These are phyloP conservation scores for Spizellomyces punctatus DNA, from an alignment of 192 early-diverging fungal species.

Conservation along the genomic window DNA sequence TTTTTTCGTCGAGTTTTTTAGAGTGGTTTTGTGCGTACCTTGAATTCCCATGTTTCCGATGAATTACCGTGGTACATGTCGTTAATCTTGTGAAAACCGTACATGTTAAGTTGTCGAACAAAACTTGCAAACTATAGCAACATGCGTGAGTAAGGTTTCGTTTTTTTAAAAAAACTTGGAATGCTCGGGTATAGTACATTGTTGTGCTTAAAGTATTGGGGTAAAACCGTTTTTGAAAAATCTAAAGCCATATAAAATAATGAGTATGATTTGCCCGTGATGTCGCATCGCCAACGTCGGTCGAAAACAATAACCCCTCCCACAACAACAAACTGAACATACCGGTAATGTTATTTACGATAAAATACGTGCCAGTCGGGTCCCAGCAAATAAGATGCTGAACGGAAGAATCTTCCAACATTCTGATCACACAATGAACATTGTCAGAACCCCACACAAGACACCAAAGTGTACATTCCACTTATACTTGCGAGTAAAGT, in stretches of 20 bases:
- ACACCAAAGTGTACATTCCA: not conserved
- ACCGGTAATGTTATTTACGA: conserved; percentile 44
- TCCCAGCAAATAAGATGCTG: conserved; percentile 44
- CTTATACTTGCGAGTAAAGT: conserved; percentile 30
- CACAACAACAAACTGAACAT: not conserved
- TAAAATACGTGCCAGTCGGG: conserved; percentile 42
- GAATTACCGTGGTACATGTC: conserved; percentile 39
- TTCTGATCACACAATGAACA: conserved; percentile 15
- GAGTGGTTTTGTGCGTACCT: conserved; percentile 22
- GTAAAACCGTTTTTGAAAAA: conserved; percentile 45
- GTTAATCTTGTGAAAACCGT: conserved; percentile 60
- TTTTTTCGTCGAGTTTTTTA: not conserved
- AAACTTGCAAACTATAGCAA: conserved; percentile 42
- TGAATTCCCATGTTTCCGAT: conserved; percentile 47
- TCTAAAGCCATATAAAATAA: conserved; percentile 19
- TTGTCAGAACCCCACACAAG: not conserved
- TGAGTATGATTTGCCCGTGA: not conserved
- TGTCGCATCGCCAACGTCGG: not conserved
- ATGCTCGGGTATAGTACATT: conserved; percentile 19
- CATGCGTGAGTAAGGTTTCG: too few relatives aligned
- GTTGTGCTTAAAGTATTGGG: conserved; percentile 52
- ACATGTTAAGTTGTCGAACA: conserved; percentile 53
- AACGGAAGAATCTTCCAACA: conserved; percentile 38
- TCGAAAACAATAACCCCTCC: too few relatives aligned
- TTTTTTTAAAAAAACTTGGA: too few relatives aligned